Evolutionary conservation across 805 yeast species (phyloP).

Genomic region (Clavispora carvajalis): DNA sequence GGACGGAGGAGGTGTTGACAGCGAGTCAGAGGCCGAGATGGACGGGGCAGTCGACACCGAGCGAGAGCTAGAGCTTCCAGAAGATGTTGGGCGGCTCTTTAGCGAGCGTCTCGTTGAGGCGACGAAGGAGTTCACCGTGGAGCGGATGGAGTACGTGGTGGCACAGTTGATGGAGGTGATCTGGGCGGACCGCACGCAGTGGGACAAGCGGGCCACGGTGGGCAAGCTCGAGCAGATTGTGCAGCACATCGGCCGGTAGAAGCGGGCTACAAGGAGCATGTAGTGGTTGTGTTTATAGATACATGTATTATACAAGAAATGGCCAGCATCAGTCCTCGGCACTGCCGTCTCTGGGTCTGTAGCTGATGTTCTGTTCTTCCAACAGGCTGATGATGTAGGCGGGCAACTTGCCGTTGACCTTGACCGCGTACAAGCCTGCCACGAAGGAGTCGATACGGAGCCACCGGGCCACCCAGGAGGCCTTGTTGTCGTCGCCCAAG

Average conservation of each 20-base stretch:
- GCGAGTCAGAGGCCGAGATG: conserved; percentile 33
- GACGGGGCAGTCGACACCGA: conserved; percentile 43
- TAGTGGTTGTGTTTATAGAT: conserved; percentile 1
- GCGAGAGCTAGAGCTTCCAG: conserved; percentile 42
- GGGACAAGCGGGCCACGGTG: conserved; percentile 41
- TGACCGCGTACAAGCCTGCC: conserved; percentile 90
- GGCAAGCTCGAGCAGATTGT: conserved; percentile 22
- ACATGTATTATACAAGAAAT: conserved; percentile 1
- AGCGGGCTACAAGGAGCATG: too few species aligned
- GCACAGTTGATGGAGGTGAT: conserved; percentile 65
- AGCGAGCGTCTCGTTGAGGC: conserved; percentile 19
- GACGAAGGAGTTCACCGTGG: conserved; percentile 33
- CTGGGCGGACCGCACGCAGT: conserved; percentile 57
- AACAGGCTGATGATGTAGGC: conserved; percentile 74
- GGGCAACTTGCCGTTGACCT: conserved; percentile 87
- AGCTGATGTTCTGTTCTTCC: conserved; percentile 68
- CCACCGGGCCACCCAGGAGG: conserved; percentile 97
- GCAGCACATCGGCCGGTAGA: conserved; percentile 2
- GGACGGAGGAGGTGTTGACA: too few species aligned
- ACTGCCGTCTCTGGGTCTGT: conserved; percentile 93
- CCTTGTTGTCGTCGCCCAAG: conserved; percentile 68
- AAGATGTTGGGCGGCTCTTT: conserved; percentile 20
- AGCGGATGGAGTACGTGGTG: conserved; percentile 39
- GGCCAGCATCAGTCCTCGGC: conserved; percentile 48
- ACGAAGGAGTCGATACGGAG: conserved; percentile 81